Percentiles rank a stretch among this genome's conserved stretches.
phyloP scores from a whole-genome alignment of 257 asterid genomes.

The Nicotiana knightiana region DNA sequence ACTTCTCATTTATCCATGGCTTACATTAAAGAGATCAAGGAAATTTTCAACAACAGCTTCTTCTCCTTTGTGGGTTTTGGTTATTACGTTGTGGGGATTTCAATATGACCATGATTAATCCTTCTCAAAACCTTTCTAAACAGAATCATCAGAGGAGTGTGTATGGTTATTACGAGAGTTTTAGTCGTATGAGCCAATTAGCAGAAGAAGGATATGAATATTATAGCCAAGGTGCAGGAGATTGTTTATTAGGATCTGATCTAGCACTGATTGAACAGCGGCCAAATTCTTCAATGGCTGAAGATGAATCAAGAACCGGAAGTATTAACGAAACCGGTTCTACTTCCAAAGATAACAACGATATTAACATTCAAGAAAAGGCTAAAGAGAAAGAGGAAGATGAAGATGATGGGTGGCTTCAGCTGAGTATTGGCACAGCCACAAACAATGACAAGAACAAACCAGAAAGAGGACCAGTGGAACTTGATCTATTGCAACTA shows the following conservation, averaged over 20 bases:
- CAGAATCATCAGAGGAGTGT: slow-evolving; percentile 24
- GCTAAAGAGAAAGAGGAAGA: not conserved
- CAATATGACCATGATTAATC: slow-evolving; percentile 68
- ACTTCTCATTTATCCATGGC: slow-evolving; percentile 31
- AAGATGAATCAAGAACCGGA: slow-evolving; percentile 37
- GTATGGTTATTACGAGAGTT: slow-evolving; percentile 22
- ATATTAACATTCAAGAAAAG: not conserved
- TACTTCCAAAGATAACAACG: slow-evolving; percentile 5
- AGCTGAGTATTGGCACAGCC: slow-evolving; percentile 52
- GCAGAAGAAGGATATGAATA: slow-evolving; percentile 27
- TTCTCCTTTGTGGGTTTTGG: not conserved
- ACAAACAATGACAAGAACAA: not conserved
- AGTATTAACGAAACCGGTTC: slow-evolving; percentile 11
- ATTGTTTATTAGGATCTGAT: slow-evolving; percentile 38
- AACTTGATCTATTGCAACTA: slow-evolving; percentile 57
- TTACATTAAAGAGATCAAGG: slow-evolving; percentile 2
- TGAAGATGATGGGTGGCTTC: slow-evolving; percentile 50
- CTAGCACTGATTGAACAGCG: slow-evolving; percentile 9
- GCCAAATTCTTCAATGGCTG: slow-evolving; percentile 34
- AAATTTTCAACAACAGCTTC: not conserved
- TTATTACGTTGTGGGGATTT: slow-evolving; percentile 19
- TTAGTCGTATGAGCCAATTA: slow-evolving; percentile 35
- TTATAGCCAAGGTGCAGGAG: not conserved
- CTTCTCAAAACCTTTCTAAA: slow-evolving; percentile 25
- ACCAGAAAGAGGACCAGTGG: slow-evolving; percentile 23